Conservation (phyloP, 2,329 filamentous ascomycete genomes). For the Reticulascus tulasneorum region DNA sequence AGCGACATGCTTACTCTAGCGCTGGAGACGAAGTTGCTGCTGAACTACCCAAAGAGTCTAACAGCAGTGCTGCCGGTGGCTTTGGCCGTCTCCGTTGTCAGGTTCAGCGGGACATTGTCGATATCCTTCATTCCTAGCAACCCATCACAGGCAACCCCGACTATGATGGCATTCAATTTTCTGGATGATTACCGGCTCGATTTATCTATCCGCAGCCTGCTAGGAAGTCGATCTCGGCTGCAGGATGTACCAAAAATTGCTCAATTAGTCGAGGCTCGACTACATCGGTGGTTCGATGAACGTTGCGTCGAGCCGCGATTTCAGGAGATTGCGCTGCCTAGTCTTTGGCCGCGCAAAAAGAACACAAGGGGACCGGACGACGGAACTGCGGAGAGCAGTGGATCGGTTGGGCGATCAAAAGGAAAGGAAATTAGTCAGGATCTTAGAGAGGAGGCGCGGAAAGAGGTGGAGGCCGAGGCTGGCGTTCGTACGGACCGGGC, state of each 20-base stretch:
- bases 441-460: conserved; percentile 45
- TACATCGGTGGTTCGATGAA: conserved; percentile 87
- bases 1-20: conserved; percentile 94
- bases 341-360: conserved; percentile 78
- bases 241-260: conserved; percentile 89
- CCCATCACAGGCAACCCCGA: conserved; percentile 65
- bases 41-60: conserved; percentile 90
- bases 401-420: conserved; percentile 49
- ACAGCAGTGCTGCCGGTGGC: conserved; percentile 90
- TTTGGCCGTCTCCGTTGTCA: conserved; percentile 82
- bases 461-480: conserved; percentile 42
- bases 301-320: conserved; percentile 81
- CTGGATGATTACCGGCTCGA: conserved; percentile 83
- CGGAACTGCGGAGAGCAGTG: conserved; percentile 39
- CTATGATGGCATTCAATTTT: conserved; percentile 93
- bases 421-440: conserved; percentile 51
- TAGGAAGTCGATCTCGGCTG: conserved; percentile 73
- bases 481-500: conserved; percentile 30
- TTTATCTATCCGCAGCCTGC: conserved; percentile 73
- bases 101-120: conserved; percentile 91
- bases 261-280: conserved; percentile 72
- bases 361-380: conserved; percentile 74
- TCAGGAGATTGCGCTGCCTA: conserved; percentile 80
- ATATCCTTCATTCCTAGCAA: conserved; percentile 86
- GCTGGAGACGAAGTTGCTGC: conserved; percentile 85